Evolutionary conservation across 2,329 filamentous ascomycete genomes (phyloP), one percentile per base, ranked within the genome.

Genomic region (Teratosphaeria epicoccoides): DNA sequence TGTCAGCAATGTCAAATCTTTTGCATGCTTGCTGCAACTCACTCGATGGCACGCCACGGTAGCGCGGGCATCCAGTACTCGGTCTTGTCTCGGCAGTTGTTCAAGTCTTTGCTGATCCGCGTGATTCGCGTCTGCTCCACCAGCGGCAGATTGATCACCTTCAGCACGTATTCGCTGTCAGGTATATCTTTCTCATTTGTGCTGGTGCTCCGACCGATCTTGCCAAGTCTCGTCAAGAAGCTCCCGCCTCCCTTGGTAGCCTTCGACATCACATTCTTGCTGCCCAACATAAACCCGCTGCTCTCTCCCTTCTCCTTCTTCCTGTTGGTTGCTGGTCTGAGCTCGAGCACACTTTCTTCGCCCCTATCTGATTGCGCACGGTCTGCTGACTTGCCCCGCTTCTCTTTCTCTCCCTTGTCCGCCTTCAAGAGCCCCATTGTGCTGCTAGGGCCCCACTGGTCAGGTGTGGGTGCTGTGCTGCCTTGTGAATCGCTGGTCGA

Each of bases 61-160:
- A 97, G 84, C 6, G 89, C 87, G 11, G 91, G 91, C 90, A 97
- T 95, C 91, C 91, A 97, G 65, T 94, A 97, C 65, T 96, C 91
- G 0, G 91, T 97, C 75, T 96, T 96, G 65, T 97, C 91, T 56
- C 84, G 81, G 9, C 90, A 95, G 55, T 87, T 82, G 64, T 94
- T 88, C 43, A 97, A 74, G 25, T 85, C 82, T 70, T 91, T 94
- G 6, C 89, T 94, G 65, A 97, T 96, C 57, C 91, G 81, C 0
- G 91, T 96, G 57, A 83, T 76, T n/a, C 91, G 82, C 6, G 90
- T 90, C 70, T 97, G 91, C 66, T 95, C 85, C 24, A 95, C 78
- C 25, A 97, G 73, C 1, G 89, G 88, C 47, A 87, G 75, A 62
- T 93, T 95, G 66, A 97, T 88, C 43, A 95, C 83, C 60, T 85